A percentile compares a stretch with the other conserved stretches of the same genome.
Evolutionary conservation across 257 asterid genomes (phyloP).

Genomic region (Penstemon davidsonii): DNA sequence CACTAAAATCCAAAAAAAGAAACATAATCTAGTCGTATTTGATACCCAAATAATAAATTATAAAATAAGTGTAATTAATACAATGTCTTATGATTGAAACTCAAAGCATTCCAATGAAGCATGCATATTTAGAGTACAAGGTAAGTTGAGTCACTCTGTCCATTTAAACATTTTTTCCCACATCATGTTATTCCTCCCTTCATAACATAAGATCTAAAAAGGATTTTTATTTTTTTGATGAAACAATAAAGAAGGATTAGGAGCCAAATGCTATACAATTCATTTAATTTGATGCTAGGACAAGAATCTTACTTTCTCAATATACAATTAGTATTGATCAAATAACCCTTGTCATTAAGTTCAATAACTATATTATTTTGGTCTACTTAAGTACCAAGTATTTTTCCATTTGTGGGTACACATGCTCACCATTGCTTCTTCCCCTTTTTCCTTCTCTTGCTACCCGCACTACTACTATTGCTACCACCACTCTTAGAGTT

Average conservation of each 20-base stretch:
- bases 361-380: neutral
- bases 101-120: no score
- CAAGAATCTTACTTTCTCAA: conserved; percentile 28
- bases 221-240: conserved; percentile 38
- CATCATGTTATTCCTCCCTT: no score
- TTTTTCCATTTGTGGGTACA: conserved; percentile 11
- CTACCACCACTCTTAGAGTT: conserved; percentile 43
- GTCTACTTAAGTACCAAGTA: neutral
- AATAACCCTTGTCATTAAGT: conserved; percentile 19
- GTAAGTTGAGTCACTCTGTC: no score
- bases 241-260: neutral
- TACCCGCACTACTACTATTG: conserved; percentile 34
- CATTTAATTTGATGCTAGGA: conserved; percentile 14
- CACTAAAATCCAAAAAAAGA: no score
- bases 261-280: conserved; percentile 33
- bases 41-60: no score
- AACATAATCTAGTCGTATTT: no score
- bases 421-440: conserved; percentile 59
- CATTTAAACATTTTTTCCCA: no score
- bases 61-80: no score
- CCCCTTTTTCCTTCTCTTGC: conserved; percentile 84
- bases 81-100: no score
- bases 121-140: no score
- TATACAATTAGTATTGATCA: conserved; percentile 33
- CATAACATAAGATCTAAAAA: conserved; percentile 33